Evolutionary conservation across 1,284 basidiomycete genomes (phyloP).

Genomic region (Cerrena zonata): DNA sequence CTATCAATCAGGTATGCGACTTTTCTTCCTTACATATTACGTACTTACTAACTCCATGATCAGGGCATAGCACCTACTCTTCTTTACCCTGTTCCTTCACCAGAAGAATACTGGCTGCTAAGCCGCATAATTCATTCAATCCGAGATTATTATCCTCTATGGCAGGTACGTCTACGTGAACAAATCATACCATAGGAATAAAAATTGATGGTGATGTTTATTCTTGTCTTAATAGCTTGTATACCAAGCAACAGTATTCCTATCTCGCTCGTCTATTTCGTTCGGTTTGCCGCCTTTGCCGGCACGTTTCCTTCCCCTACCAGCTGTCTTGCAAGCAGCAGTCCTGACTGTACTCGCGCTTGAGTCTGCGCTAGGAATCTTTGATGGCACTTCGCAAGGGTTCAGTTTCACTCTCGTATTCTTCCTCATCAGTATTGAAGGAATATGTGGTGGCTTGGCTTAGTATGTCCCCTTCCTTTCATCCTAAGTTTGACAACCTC

Average conservation of each 20-base stretch:
- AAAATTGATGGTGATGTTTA: not conserved
- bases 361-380: slow-evolving; percentile 67
- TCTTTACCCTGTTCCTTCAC: slow-evolving; percentile 78
- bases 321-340: slow-evolving; percentile 63
- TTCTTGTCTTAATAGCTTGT: slow-evolving; percentile 45
- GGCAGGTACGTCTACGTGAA: slow-evolving; percentile 60
- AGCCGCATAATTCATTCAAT: slow-evolving; percentile 77
- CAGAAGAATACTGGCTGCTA: slow-evolving; percentile 54
- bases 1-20: slow-evolving; percentile 83
- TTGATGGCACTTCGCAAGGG: slow-evolving; percentile 45
- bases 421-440: slow-evolving; percentile 76
- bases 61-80: slow-evolving; percentile 88
- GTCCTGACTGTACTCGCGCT: slow-evolving; percentile 56
- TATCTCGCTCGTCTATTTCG: slow-evolving; percentile 90
- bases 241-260: slow-evolving; percentile 90
- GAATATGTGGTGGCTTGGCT: slow-evolving; percentile 86
- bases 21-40: no score
- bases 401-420: slow-evolving; percentile 65
- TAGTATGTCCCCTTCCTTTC: slow-evolving; percentile 54
- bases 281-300: slow-evolving; percentile 84
- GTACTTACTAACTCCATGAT: not conserved
- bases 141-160: slow-evolving; percentile 91
- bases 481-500: not conserved
- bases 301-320: slow-evolving; percentile 60
- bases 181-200: not conserved